These are phyloP conservation scores for Decorospora gaudefroyi DNA, from an alignment of 2,329 filamentous ascomycete species.

Conservation along the genomic window DNA sequence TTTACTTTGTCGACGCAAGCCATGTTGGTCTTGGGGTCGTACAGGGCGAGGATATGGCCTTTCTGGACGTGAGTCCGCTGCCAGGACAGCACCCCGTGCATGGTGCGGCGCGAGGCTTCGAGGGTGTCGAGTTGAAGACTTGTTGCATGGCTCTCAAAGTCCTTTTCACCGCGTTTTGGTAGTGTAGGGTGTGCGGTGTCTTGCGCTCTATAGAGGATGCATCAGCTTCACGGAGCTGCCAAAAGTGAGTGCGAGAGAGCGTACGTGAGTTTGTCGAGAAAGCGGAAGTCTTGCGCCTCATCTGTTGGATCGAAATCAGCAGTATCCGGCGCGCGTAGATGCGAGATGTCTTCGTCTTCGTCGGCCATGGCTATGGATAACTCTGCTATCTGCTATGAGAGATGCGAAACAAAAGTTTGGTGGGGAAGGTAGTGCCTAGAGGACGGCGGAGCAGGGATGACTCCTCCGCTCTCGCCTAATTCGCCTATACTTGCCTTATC, in stretches of 20 bases:
- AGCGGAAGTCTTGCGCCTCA: slow-evolving; percentile 84
- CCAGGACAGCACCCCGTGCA: slow-evolving; percentile 83
- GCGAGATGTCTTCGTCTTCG: slow-evolving; percentile 43
- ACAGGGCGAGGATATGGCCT: slow-evolving; percentile 70
- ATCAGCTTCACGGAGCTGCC: slow-evolving; percentile 7
- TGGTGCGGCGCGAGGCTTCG: slow-evolving; percentile 78
- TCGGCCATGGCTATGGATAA: slow-evolving; percentile 37
- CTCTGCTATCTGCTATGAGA: not conserved
- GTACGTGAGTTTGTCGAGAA: slow-evolving; percentile 64
- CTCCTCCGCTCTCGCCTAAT: not conserved
- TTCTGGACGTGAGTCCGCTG: slow-evolving; percentile 74
- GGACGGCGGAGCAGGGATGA: not conserved
- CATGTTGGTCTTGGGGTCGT: slow-evolving; percentile 66
- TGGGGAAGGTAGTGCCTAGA: not conserved
- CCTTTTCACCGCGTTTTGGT: slow-evolving; percentile 92
- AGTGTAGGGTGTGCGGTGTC: slow-evolving; percentile 57
- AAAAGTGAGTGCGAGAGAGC: slow-evolving; percentile 24
- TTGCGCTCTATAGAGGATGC: slow-evolving; percentile 21
- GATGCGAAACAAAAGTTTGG: not conserved
- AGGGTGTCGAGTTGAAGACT: slow-evolving; percentile 76
- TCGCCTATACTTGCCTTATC: no score
- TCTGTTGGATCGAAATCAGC: slow-evolving; percentile 65
- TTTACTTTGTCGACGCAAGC: slow-evolving; percentile 70
- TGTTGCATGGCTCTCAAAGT: slow-evolving; percentile 93
- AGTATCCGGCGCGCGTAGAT: slow-evolving; percentile 28